Conservation (phyloP, 2,329 filamentous ascomycete genomes). For the Monosporascus sp. region DNA sequence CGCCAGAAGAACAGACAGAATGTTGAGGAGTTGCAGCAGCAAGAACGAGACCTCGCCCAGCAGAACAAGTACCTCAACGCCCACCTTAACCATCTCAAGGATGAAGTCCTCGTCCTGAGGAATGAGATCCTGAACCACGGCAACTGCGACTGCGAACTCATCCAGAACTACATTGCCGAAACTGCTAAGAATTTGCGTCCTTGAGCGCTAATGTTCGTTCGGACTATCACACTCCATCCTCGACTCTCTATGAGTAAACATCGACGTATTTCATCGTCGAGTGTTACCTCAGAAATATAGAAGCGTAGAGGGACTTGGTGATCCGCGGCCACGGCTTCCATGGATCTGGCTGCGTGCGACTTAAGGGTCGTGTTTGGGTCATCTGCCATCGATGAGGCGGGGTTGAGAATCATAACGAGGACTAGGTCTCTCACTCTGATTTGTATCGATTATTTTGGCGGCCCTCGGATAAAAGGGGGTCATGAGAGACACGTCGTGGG, state of each 20-base stretch:
- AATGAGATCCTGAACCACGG: slow-evolving; percentile 25
- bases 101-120: slow-evolving; percentile 23
- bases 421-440: no score
- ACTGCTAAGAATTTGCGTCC: neutral
- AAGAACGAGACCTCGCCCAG: slow-evolving; percentile 19
- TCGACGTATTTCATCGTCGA: neutral
- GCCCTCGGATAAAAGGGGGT: no score
- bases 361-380: no score
- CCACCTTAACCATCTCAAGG: slow-evolving; percentile 16
- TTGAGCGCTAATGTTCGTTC: neutral
- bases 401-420: no score
- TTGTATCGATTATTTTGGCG: no score
- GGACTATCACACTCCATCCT: neutral
- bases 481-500: no score
- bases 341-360: no score
- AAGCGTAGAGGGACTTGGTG: neutral
- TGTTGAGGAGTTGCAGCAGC: slow-evolving; percentile 39
- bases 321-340: neutral
- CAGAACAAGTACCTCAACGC: slow-evolving; percentile 16
- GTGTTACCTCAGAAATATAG: neutral
- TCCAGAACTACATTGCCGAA: slow-evolving; percentile 16
- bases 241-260: no score
- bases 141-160: slow-evolving; percentile 19
- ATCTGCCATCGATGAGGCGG: no score
- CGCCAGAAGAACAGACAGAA: slow-evolving; percentile 50